Evolutionary conservation across 768 basidiomycete species (phyloP).

Genomic region (Glaciozyma antarctica): DNA sequence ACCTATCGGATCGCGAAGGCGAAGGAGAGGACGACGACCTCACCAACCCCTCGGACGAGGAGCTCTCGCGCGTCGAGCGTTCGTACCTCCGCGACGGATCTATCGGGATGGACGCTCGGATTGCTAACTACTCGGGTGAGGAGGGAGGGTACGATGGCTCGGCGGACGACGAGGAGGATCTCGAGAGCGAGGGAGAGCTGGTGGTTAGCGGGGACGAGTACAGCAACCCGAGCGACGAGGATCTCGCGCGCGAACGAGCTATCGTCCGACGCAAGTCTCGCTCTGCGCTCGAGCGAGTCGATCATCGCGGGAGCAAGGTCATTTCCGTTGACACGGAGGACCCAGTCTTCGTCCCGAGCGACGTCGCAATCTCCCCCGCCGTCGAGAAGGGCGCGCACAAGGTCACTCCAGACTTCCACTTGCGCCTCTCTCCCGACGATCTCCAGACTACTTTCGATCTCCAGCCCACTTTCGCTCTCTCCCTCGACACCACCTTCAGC

Average conservation of each 20-base stretch:
- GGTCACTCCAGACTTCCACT: constrained; percentile 4
- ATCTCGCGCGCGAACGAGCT: neutral
- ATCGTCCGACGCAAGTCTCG: neutral
- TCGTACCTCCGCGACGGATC: neutral
- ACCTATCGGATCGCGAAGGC: neutral
- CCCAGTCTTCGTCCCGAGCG: constrained; percentile 8
- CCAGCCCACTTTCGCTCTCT: neutral
- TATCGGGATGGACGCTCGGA: neutral
- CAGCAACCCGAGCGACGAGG: constrained; percentile 9
- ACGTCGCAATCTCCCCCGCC: neutral
- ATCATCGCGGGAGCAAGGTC: neutral
- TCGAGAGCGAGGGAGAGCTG: constrained; percentile 5
- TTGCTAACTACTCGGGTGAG: neutral
- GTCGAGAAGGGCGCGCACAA: neutral
- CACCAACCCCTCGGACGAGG: neutral
- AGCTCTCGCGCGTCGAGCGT: neutral
- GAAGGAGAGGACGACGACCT: neutral
- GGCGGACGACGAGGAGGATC: neutral
- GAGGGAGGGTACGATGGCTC: neutral
- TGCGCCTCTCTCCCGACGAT: constrained; percentile 2
- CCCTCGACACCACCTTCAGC: neutral
- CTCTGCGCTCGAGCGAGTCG: neutral
- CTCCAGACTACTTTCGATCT: neutral
- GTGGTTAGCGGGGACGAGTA: constrained; percentile 8
- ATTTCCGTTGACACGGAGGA: neutral